Evolutionary conservation across 2,329 filamentous ascomycete genomes (phyloP).

Genomic region (Juglanconis oblonga): DNA sequence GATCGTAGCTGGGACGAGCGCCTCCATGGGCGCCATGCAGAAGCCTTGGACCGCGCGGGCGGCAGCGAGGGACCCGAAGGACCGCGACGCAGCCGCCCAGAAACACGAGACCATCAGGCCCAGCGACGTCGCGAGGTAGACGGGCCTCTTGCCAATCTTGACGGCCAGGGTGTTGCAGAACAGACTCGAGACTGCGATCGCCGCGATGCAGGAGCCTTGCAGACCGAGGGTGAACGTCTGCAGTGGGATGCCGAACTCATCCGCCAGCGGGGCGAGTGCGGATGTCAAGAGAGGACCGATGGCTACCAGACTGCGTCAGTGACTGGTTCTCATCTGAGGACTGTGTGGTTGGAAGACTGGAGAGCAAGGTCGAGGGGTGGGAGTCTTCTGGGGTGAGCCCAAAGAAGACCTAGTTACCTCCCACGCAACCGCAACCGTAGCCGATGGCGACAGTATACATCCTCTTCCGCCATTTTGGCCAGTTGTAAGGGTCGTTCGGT

Average conservation of each 20-base stretch:
- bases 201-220: constrained; percentile 33
- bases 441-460: constrained; percentile 36
- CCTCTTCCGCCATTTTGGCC: constrained; percentile 34
- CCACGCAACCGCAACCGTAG: constrained; percentile 38
- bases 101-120: constrained; percentile 32
- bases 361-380: too few relatives aligned
- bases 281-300: constrained; percentile 36
- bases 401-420: constrained; percentile 10
- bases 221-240: constrained; percentile 33
- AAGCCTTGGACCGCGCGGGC: constrained; percentile 33
- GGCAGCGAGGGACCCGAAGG: constrained; percentile 28
- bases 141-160: constrained; percentile 34
- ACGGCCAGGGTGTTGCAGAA: constrained; percentile 34
- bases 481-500: constrained; percentile 47
- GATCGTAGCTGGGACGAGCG: constrained; percentile 37
- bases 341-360: too few relatives aligned
- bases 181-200: constrained; percentile 33
- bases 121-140: constrained; percentile 32
- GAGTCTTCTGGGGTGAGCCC: too few relatives aligned
- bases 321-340: too few relatives aligned
- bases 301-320: constrained; percentile 16
- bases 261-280: constrained; percentile 33
- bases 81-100: constrained; percentile 30
- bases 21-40: constrained; percentile 38
- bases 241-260: constrained; percentile 29